A percentile compares a stretch with the other conserved stretches of the same genome.
These are phyloP conservation scores for Zychaea mexicana DNA, from an alignment of 371 early-diverging fungal species.

Conservation along the genomic window DNA sequence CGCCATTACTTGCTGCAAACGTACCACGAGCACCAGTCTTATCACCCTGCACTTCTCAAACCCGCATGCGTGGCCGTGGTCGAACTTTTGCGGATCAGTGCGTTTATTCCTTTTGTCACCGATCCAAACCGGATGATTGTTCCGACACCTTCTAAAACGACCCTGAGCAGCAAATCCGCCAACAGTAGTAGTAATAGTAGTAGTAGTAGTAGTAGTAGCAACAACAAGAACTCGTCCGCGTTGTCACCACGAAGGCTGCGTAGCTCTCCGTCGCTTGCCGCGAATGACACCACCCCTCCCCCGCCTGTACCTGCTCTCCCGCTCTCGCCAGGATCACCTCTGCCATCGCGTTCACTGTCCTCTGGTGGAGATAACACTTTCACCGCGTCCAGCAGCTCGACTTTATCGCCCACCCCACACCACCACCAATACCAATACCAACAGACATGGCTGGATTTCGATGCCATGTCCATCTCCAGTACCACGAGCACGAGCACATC, in stretches of 20 bases:
- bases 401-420: background rate
- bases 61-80: constrained; percentile 36
- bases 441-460: background rate
- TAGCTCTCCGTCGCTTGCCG: background rate
- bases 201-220: background rate
- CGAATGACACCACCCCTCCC: constrained; percentile 6
- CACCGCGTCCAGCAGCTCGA: background rate
- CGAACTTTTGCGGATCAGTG: constrained; percentile 39
- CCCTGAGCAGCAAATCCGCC: background rate
- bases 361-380: background rate
- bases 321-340: background rate
- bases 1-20: constrained; percentile 29
- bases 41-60: constrained; percentile 36
- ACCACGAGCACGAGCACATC: background rate
- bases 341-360: background rate
- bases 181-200: background rate
- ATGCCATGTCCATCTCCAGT: background rate
- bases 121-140: constrained; percentile 20
- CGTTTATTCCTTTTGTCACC: constrained; percentile 44
- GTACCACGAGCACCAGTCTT: constrained; percentile 23
- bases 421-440: background rate
- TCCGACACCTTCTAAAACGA: background rate
- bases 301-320: background rate
- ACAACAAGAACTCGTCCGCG: background rate
- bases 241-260: constrained; percentile 13